A percentile compares a stretch with the other conserved stretches of the same genome.
Conservation (phyloP, 225 moss, liverwort and hornwort species). For the Rhytidiadelphus loreus region DNA sequence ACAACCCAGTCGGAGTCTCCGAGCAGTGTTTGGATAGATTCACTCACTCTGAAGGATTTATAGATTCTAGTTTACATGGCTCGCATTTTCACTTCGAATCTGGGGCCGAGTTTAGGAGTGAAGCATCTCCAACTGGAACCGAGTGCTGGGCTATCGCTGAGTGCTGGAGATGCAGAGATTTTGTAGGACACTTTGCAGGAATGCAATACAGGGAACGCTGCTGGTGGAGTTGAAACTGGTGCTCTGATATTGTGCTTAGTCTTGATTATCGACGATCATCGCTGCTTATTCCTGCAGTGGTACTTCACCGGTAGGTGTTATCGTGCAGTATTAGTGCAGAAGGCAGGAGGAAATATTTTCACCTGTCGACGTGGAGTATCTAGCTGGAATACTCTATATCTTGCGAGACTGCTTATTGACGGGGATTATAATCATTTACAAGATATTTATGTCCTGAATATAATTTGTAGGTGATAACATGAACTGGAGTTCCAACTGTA, state of each 20-base stretch:
- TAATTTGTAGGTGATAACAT: neutral
- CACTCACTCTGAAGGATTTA: neutral
- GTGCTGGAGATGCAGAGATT: constrained; percentile 8
- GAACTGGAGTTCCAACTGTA: neutral
- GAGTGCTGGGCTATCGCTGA: neutral
- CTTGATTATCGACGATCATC: neutral
- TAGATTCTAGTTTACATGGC: neutral
- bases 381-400: neutral
- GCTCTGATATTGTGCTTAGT: neutral
- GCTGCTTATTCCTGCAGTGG: neutral
- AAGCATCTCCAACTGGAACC: constrained; percentile 8
- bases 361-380: neutral
- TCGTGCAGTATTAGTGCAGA: neutral
- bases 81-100: neutral
- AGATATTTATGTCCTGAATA: neutral
- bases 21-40: neutral
- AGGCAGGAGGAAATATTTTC: neutral
- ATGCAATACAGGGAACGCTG: neutral
- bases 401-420: neutral
- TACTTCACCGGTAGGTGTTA: neutral
- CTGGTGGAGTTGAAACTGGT: neutral
- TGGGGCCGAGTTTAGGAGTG: neutral
- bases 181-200: constrained; percentile 11
- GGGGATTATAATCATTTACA: neutral
- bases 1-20: neutral